Evolutionary conservation across 2,329 filamentous ascomycete genomes (phyloP), one percentile per base, ranked within the genome.

Genomic region (Alternaria brassicae): DNA sequence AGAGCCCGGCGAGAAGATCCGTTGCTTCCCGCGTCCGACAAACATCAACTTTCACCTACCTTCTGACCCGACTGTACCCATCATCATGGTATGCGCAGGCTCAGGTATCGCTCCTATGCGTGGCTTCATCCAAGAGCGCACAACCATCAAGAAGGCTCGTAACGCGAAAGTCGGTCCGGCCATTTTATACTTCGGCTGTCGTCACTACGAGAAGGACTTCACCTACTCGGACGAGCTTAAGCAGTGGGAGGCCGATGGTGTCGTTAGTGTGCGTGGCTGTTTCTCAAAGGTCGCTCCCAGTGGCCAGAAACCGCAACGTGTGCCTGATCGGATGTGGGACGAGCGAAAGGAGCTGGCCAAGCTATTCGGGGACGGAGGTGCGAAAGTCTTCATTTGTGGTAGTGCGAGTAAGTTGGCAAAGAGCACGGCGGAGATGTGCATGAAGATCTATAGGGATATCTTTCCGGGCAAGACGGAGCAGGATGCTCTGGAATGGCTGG

Each of bases 241-340:
- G 8, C 51, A 55, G 10, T 58, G 56, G 56, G 51, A 58, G n/a
- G 44, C 56, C 6, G 56, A 58, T 3, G 56, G 56, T 8, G 51
- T 55, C 28, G 56, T 58, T 17, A 58, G 51, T 6, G 51, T 58
- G 12, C 56, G 56, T 15, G 51, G 51, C 17, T 58, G 56, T 17
- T 82, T 89, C 7, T 79, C 83, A 45, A 85, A 87, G 0, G 88
- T 87, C 0, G 91, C 91, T 70, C 91, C 88, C 1, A 78, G 88
- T 25, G 89, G 91, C 58, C 85, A 44, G 5, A 39, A 88, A 15
- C 28, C 37, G 42, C 77, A 77, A 56, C 80, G 85, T 61, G 81
- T 84, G 3, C 81, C 84, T 53, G 82, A 86, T 44, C 65, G 79
- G 10, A 74, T 86, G 66, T 80, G 78, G 69, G 73, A 75, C 19